Evolutionary conservation across 805 yeast species (phyloP).

Genomic region (Yamadazyma akitaensis): DNA sequence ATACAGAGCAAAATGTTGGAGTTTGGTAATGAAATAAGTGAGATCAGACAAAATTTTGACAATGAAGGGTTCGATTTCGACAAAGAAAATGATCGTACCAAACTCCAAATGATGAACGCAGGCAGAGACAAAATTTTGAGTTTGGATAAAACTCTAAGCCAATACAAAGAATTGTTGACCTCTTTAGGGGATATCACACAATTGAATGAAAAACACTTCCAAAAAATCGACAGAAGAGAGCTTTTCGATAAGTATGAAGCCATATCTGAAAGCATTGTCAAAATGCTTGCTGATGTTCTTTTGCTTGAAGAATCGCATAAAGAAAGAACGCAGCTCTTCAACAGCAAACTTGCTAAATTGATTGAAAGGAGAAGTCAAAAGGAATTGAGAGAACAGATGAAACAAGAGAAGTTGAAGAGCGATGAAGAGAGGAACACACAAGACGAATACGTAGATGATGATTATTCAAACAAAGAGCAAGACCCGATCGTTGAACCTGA

Average conservation of each 20-base stretch:
- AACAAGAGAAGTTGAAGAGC: conserved; percentile 22
- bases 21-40: conserved; percentile 44
- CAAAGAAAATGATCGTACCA: conserved; percentile 47
- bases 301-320: conserved; percentile 28
- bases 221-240: conserved; percentile 20
- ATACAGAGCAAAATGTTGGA: conserved; percentile 44
- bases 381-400: conserved; percentile 31
- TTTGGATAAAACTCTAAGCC: conserved; percentile 25
- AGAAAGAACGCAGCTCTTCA: conserved; percentile 25
- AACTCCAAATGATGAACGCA: conserved; percentile 19
- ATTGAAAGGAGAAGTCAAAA: conserved; percentile 29
- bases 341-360: conserved; percentile 26
- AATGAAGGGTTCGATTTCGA: conserved; percentile 49
- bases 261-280: conserved; percentile 23
- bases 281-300: conserved; percentile 29
- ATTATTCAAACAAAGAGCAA: neutral
- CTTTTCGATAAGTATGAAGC: conserved; percentile 25
- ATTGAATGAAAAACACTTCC: conserved; percentile 18
- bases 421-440: conserved; percentile 13
- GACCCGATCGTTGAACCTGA: neutral
- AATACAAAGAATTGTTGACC: conserved; percentile 27
- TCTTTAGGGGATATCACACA: conserved; percentile 21
- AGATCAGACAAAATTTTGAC: conserved; percentile 41
- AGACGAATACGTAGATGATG: conserved; percentile 7
- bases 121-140: conserved; percentile 22